Base-by-base conservation (phyloP, 495 filamentous ascomycete species). In the Trichoderma erinaceum region DNA sequence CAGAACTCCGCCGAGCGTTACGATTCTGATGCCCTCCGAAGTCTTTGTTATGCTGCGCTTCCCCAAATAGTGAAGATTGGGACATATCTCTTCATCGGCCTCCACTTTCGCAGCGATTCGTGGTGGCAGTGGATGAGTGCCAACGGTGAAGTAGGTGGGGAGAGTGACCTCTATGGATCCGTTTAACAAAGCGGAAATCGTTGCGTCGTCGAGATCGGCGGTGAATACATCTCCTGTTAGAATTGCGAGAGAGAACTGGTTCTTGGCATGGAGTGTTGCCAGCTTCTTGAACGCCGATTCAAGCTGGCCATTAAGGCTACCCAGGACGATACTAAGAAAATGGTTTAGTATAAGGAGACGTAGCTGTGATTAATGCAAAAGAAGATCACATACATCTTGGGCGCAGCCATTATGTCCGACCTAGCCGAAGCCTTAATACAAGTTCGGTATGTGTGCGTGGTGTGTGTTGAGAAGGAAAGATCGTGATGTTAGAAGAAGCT, bases 1-100 rank as follows among this genome's bases (percentile, higher is more conserved):
- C 0, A 90, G 78, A 13, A 78, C 75, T 0, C 95, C 95, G 50
- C 93, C 93, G 2, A 97, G 81, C 12, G 89, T 80, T 4, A 92
- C 90, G 66, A 99, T 91, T 15, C 89, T 86, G 27, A 99, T 83
- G 13, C 95, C 95, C 66, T 97, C 92, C 25, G 90, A 89, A 0
- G 95, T 99, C 75, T 93, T 97, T 48, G 92, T 87, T 11, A 88
- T 86, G 38, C 87, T 90, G 67, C 91, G 89, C 75, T 92, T 96
- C 27, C 92, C 92, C 0, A 98, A 86, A 75, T 88, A 96, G 78
- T 89, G 92, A 4, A 99, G 83, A 70, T 98, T 97, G 1, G 87
- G 82, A 71, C 92, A 96, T 29, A 99, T 81, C 75, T 94, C 92
- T 71, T 90, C 85, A 58, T 82, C 81, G 48, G 84, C 84, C 73